A percentile compares a stretch with the other conserved stretches of the same genome.
These are phyloP conservation scores for Pyrrhoderma noxium DNA, from an alignment of 1,284 basidiomycete species.

Conservation along the genomic window DNA sequence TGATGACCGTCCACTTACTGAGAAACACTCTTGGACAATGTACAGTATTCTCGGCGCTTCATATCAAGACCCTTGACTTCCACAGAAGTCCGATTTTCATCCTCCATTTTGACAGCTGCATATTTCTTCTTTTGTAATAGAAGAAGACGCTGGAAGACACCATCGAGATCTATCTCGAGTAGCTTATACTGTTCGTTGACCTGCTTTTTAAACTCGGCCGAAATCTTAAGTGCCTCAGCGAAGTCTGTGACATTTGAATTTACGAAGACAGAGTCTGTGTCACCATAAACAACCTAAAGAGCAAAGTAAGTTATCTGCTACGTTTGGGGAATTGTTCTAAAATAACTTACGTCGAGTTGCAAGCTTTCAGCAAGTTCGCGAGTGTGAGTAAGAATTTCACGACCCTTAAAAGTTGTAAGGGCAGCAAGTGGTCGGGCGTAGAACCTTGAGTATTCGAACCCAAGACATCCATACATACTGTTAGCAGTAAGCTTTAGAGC, in stretches of 20 bases:
- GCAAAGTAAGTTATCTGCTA: conserved; percentile 5
- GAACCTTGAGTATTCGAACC: conserved; percentile 95
- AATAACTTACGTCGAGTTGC: conserved; percentile 68
- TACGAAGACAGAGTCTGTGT: conserved; percentile 98
- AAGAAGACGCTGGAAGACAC: conserved; percentile 88
- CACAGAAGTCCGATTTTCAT: conserved; percentile 63
- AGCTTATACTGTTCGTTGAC: conserved; percentile 95
- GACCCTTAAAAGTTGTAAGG: conserved; percentile 95
- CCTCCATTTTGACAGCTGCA: conserved; percentile 91
- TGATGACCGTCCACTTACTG: conserved; percentile 63
- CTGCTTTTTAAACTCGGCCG: conserved; percentile 87
- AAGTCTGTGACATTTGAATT: conserved; percentile 92
- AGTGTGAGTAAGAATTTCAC: conserved; percentile 94
- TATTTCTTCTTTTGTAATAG: conserved; percentile 99
- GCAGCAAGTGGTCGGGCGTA: conserved; percentile 96
- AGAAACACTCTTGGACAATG: conserved; percentile 87
- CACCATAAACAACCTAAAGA: conserved; percentile 90
- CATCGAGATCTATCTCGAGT: conserved; percentile 96
- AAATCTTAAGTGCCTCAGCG: conserved; percentile 85
- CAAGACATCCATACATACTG: conserved; percentile 99
- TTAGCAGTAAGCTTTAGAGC: conserved; percentile 98
- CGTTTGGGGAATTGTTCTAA: neutral
- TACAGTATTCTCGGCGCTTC: conserved; percentile 96
- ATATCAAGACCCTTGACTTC: conserved; percentile 99
- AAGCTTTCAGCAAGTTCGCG: conserved; percentile 89